Percentiles rank a stretch among this genome's conserved stretches.
These are phyloP conservation scores for Colletotrichum sp. DNA, from an alignment of 2,329 filamentous ascomycete genomes.

Conservation along the genomic window DNA sequence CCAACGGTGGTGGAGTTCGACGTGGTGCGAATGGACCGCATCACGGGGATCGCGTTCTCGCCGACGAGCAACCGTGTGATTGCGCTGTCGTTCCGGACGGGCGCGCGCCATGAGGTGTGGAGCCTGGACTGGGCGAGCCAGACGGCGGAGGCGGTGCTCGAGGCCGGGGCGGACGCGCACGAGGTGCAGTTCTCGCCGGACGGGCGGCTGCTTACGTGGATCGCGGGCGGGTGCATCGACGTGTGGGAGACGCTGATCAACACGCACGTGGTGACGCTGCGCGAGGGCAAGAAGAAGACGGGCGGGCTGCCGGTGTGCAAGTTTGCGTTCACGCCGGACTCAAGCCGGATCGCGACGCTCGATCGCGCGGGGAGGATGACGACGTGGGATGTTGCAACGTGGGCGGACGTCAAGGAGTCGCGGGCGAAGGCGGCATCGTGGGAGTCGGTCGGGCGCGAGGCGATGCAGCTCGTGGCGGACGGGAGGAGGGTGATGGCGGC, in stretches of 20 bases:
- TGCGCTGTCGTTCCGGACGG: not conserved
- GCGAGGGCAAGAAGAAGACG: not conserved
- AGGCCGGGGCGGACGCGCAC: not conserved
- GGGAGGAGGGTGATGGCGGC: not conserved
- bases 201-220: not conserved
- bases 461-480: slow-evolving; percentile 1
- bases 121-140: not conserved
- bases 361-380: not conserved
- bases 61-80: not conserved
- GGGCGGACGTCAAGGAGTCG: not conserved
- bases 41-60: slow-evolving; percentile 8
- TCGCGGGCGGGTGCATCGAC: not conserved
- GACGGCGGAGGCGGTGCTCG: not conserved
- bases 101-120: not conserved
- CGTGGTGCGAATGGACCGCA: not conserved
- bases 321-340: not conserved
- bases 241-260: slow-evolving; percentile 8
- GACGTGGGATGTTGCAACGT: not conserved
- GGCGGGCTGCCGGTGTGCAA: not conserved
- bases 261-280: not conserved
- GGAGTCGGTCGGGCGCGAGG: not conserved
- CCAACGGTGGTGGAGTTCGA: not conserved
- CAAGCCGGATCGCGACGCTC: not conserved
- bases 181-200: slow-evolving; percentile 5
- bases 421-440: not conserved